Conservation (phyloP, 139 green algal genomes). For the Picochlorum sp. region DNA sequence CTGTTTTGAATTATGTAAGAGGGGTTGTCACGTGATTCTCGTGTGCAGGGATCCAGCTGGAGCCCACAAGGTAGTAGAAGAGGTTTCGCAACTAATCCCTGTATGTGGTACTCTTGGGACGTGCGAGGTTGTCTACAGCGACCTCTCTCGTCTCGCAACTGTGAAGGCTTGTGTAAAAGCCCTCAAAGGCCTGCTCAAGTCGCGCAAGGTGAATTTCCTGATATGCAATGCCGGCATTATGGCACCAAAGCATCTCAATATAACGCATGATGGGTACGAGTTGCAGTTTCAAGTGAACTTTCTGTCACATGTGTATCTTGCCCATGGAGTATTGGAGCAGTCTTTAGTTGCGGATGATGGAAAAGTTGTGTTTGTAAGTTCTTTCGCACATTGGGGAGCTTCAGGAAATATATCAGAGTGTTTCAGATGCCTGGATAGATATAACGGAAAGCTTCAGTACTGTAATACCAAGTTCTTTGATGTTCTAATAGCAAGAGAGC, state of each 20-base stretch:
- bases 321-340: slow-evolving; percentile 32
- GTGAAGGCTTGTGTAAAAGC: slow-evolving; percentile 35
- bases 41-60: slow-evolving; percentile 13
- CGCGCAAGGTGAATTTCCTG: slow-evolving; percentile 41
- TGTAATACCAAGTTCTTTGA: slow-evolving; percentile 53
- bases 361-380: slow-evolving; percentile 8
- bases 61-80: slow-evolving; percentile 11
- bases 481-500: slow-evolving; percentile 39
- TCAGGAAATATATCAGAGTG: background rate
- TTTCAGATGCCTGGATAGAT: slow-evolving; percentile 3
- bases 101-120: background rate
- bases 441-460: slow-evolving; percentile 38
- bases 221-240: slow-evolving; percentile 68
- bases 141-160: slow-evolving; percentile 43
- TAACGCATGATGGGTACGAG: slow-evolving; percentile 53
- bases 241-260: slow-evolving; percentile 30
- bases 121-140: slow-evolving; percentile 38
- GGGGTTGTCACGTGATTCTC: slow-evolving; percentile 30
- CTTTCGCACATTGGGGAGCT: slow-evolving; percentile 18
- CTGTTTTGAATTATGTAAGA: slow-evolving; percentile 14
- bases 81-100: background rate
- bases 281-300: slow-evolving; percentile 71
- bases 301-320: slow-evolving; percentile 50
- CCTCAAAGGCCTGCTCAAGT: slow-evolving; percentile 14
- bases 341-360: background rate